A percentile compares a stretch with the other conserved stretches of the same genome.
Conservation (phyloP, 768 basidiomycete genomes). For the Ramaria rubella region DNA sequence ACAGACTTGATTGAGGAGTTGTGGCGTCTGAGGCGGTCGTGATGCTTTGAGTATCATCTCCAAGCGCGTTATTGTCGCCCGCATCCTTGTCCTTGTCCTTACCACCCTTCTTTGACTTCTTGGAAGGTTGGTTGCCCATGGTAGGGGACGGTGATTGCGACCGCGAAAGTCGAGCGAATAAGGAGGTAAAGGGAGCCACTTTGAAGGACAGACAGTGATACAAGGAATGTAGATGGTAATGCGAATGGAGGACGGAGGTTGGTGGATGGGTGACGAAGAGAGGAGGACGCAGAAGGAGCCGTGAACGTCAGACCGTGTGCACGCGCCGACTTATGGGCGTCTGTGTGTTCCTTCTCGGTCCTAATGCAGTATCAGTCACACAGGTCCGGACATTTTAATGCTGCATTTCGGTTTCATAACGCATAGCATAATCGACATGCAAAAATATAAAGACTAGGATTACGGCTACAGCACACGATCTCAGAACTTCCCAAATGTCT, state of each 20-base stretch:
- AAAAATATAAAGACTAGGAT: background rate
- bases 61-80: constrained; percentile 27
- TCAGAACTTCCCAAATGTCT: constrained; percentile 94
- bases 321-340: constrained; percentile 5
- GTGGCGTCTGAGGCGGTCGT: constrained; percentile 33
- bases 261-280: background rate
- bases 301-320: constrained; percentile 4
- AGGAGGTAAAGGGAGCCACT: constrained; percentile 27
- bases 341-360: background rate
- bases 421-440: constrained; percentile 7
- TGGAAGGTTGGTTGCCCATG: constrained; percentile 83
- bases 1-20: constrained; percentile 34
- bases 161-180: constrained; percentile 32
- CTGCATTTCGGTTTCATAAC: background rate
- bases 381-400: background rate
- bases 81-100: constrained; percentile 64
- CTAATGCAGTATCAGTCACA: background rate
- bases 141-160: constrained; percentile 64
- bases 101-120: constrained; percentile 64
- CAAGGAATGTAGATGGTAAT: background rate
- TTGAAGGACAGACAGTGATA: constrained; percentile 60
- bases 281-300: background rate
- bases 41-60: constrained; percentile 28
- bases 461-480: background rate
- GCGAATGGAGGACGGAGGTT: background rate